Evolutionary conservation across 805 yeast genomes (phyloP), one percentile per base, ranked within the genome.

Genomic region (Candida sakaeoensis): DNA sequence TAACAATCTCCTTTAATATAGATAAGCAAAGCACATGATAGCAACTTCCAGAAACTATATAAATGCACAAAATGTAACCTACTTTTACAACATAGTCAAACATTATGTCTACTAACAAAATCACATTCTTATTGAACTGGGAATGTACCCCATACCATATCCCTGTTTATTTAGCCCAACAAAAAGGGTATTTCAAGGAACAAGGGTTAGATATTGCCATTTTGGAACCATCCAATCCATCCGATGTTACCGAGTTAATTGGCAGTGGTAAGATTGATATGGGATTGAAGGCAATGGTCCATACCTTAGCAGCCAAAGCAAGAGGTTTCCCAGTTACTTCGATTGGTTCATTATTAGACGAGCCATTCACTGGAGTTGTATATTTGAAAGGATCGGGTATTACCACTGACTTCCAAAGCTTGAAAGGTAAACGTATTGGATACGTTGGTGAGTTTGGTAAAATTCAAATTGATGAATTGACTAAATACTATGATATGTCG

Each of bases 271-370:
- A 75, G 46, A 63, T 74, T 36, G 80, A 75, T 57, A 72, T 75
- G 77, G 80, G 80, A 10, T 61, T 75, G 45, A 75, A 75, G 53
- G 80, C 80, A 32, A 75, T 75, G 80, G 74, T 75, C 48, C 80
- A 75, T 50, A 75, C 80, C 4, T 58, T 75, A 43, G 80, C 80
- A 39, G 80, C 79, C 17, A 75, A 74, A 52, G 80, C 80, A 9
- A 66, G 80, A 45, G 79, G 79, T 8, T 75, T 61, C 52, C 77
- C 77, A 21, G 79, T 75, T 16, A 76, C 79, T 15, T 72, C 80
- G 12, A 68, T 75, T 36, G 80, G 75, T 2, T 74, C 79, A 4
- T 57, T 75, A 35, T 61, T 75, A 43, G 80, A 75, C 48, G 80
- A 75, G 49, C 81, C 80, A 7, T 75, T 75, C 56, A 75, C 80